phyloP scores from a whole-genome alignment of 176 grass and related monocot genomes.

The Carex parvula region DNA sequence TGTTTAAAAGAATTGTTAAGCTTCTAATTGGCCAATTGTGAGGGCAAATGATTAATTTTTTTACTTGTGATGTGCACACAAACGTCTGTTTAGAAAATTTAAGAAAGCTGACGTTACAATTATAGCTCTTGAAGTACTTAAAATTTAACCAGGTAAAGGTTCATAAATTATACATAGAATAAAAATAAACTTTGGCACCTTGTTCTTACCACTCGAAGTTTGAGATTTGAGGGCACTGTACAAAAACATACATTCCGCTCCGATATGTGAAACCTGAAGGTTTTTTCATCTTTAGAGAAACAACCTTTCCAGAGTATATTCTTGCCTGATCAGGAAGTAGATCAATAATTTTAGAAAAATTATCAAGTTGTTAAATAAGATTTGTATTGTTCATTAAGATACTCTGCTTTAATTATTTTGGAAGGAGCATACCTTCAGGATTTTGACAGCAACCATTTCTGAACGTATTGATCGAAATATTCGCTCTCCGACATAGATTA shows the following conservation, averaged over 20 bases:
- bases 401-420: background rate
- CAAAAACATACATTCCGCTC: constrained; percentile 69
- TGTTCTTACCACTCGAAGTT: constrained; percentile 53
- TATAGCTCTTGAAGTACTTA: constrained; percentile 5
- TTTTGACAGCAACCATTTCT: constrained; percentile 35
- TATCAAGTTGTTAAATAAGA: background rate
- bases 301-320: constrained; percentile 51
- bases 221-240: constrained; percentile 58
- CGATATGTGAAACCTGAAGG: constrained; percentile 42
- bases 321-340: constrained; percentile 34
- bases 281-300: constrained; percentile 52
- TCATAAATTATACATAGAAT: background rate
- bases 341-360: background rate
- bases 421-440: constrained; percentile 34
- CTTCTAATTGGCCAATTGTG: no score
- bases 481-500: constrained; percentile 51
- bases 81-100: background rate
- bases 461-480: constrained; percentile 47
- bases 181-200: background rate
- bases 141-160: background rate
- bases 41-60: no score
- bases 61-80: no score
- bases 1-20: no score
- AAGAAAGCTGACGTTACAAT: constrained; percentile 30
- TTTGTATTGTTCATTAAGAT: background rate